phyloP scores from a whole-genome alignment of 371 early-diverging fungal species.

The Apophysomyces sp. region DNA sequence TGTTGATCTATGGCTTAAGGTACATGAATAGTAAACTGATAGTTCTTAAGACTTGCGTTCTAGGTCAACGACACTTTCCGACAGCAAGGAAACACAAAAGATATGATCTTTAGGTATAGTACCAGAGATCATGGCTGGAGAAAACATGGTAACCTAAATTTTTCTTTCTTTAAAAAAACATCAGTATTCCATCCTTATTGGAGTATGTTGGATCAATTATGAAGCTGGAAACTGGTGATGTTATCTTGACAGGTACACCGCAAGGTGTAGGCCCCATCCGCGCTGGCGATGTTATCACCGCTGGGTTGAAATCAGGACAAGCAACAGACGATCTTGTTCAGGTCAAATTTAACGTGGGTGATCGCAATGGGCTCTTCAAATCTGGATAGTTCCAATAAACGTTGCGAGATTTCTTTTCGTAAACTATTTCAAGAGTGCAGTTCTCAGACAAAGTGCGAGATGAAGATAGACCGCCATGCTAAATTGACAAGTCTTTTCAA shows the following conservation, averaged over 20 bases:
- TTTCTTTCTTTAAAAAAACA: no score
- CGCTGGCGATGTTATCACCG: conserved; percentile 77
- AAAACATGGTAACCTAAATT: no score
- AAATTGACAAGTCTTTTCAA: no score
- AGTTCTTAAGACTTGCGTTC: not conserved
- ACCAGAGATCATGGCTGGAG: not conserved
- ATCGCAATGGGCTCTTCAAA: conserved; percentile 41
- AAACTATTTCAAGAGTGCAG: no score
- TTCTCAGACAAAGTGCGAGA: no score
- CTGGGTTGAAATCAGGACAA: conserved; percentile 58
- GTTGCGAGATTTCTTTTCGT: no score
- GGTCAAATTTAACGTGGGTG: conserved; percentile 35
- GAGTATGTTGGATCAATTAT: conserved; percentile 80
- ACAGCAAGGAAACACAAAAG: conserved; percentile 84
- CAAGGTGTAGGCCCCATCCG: conserved; percentile 84
- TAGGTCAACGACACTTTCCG: conserved; percentile 70
- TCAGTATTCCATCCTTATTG: conserved; percentile 63
- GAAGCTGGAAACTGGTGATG: conserved; percentile 83
- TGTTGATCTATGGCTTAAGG: conserved; percentile 81
- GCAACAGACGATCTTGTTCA: conserved; percentile 27
- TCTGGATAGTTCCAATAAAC: not conserved
- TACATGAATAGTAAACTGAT: conserved; percentile 11
- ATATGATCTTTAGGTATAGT: conserved; percentile 86
- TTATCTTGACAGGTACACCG: conserved; percentile 85
- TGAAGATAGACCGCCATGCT: no score